These are phyloP conservation scores for Pseudomicrostroma phylloplanum DNA, from an alignment of 1,284 basidiomycete species.

Conservation along the genomic window DNA sequence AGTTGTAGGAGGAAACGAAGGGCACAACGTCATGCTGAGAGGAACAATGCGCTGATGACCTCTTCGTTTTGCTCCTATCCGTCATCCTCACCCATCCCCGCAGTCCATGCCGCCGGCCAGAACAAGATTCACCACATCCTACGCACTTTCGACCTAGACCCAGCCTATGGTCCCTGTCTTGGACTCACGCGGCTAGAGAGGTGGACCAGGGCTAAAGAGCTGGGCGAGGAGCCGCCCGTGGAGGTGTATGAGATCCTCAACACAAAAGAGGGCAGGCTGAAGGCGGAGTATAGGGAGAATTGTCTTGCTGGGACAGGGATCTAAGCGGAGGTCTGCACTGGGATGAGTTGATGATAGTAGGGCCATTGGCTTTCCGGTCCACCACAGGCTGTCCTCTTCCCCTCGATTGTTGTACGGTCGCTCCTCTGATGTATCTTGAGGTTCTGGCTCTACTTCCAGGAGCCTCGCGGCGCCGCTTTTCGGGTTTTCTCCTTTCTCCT, in stretches of 20 bases:
- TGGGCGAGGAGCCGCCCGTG: slow-evolving; percentile 74
- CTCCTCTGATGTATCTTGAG: too few species aligned
- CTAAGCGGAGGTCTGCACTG: neutral
- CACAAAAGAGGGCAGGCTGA: slow-evolving; percentile 33
- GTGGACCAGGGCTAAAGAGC: slow-evolving; percentile 74
- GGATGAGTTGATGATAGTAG: too few species aligned
- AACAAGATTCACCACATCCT: slow-evolving; percentile 44
- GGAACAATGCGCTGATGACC: too few species aligned
- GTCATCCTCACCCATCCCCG: neutral
- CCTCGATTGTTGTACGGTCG: too few species aligned
- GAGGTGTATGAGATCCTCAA: slow-evolving; percentile 59
- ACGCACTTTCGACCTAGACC: slow-evolving; percentile 45
- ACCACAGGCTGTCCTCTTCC: too few species aligned
- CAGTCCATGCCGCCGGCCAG: slow-evolving; percentile 38
- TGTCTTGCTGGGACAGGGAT: neutral
- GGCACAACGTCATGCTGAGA: neutral
- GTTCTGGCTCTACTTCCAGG: too few species aligned
- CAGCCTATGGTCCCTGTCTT: slow-evolving; percentile 70
- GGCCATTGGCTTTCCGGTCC: too few species aligned
- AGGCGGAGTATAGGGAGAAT: slow-evolving; percentile 18
- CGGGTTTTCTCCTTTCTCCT: too few species aligned
- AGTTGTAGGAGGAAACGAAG: neutral
- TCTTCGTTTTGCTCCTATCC: neutral
- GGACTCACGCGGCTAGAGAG: slow-evolving; percentile 75
- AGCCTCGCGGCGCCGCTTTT: too few species aligned